Evolutionary conservation across 305 asterid species (phyloP).

Genomic region (Fraxinus floribunda): DNA sequence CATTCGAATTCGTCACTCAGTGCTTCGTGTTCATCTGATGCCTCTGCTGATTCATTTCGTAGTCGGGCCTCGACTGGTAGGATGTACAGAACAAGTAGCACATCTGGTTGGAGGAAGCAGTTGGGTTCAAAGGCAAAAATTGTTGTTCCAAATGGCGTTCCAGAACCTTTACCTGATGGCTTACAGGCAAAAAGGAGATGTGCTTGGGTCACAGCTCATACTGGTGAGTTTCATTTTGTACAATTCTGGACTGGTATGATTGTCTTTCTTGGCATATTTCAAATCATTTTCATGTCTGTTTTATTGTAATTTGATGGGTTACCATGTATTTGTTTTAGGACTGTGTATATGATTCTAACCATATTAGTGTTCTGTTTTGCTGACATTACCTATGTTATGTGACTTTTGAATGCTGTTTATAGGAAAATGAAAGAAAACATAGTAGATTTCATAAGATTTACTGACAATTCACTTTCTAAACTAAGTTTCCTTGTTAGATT

Average conservation of each 20-base stretch:
- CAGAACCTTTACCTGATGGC: constrained; percentile 30
- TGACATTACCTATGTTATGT: not conserved
- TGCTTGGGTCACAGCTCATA: constrained; percentile 43
- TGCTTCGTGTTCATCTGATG: constrained; percentile 49
- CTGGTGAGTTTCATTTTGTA: constrained; percentile 33
- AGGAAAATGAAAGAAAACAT: not conserved
- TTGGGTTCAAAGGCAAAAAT: constrained; percentile 33
- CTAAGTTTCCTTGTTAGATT: not conserved
- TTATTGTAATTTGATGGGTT: not conserved
- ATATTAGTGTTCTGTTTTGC: not conserved
- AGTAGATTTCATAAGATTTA: not conserved
- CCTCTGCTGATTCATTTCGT: constrained; percentile 42
- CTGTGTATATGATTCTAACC: not conserved
- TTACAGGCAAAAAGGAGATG: constrained; percentile 34
- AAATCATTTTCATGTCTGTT: not conserved
- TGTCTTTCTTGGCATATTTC: not conserved
- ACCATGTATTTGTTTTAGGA: not conserved
- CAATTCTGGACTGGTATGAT: not conserved
- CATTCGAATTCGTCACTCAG: constrained; percentile 36
- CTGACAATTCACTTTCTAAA: not conserved
- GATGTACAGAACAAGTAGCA: constrained; percentile 28
- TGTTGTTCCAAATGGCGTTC: constrained; percentile 28
- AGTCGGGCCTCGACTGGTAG: constrained; percentile 46
- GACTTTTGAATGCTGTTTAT: not conserved
- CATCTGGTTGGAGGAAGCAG: constrained; percentile 31